Percentiles rank a stretch among this genome's conserved stretches.
Conservation (phyloP, 305 asterid species). For the Rubia balearica region DNA sequence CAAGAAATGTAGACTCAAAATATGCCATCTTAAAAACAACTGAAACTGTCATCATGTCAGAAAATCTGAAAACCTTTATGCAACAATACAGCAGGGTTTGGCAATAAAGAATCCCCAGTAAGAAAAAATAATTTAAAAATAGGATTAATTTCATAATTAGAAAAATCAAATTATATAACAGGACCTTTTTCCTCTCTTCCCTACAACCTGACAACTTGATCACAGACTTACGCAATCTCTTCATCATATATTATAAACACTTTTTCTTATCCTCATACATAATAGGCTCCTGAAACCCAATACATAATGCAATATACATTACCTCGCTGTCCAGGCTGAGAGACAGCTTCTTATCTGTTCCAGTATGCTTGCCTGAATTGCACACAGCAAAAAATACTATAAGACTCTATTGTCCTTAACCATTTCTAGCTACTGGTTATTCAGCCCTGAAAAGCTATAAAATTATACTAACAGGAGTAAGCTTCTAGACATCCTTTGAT, state of each 20-base stretch:
- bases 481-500: slow-evolving; percentile 87
- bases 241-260: not conserved
- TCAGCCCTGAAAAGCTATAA: slow-evolving; percentile 2
- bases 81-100: not conserved
- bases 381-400: slow-evolving; percentile 18
- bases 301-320: slow-evolving; percentile 7
- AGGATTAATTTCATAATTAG: not conserved
- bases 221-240: not conserved
- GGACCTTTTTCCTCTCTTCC: not conserved
- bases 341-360: slow-evolving; percentile 85
- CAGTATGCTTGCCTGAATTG: slow-evolving; percentile 77
- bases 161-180: not conserved
- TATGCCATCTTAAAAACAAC: not conserved
- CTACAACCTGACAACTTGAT: not conserved
- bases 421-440: slow-evolving; percentile 16
- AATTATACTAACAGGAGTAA: slow-evolving; percentile 72
- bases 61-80: not conserved
- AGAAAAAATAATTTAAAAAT: too few relatives aligned
- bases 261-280: not conserved
- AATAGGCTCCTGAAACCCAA: not conserved
- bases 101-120: not conserved
- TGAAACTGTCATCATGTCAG: not conserved
- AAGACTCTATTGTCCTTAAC: slow-evolving; percentile 11
- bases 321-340: slow-evolving; percentile 93
- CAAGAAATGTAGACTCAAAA: not conserved